Conservation (phyloP, 2,329 filamentous ascomycete species). For the Aspergillus pseudoterreus region DNA sequence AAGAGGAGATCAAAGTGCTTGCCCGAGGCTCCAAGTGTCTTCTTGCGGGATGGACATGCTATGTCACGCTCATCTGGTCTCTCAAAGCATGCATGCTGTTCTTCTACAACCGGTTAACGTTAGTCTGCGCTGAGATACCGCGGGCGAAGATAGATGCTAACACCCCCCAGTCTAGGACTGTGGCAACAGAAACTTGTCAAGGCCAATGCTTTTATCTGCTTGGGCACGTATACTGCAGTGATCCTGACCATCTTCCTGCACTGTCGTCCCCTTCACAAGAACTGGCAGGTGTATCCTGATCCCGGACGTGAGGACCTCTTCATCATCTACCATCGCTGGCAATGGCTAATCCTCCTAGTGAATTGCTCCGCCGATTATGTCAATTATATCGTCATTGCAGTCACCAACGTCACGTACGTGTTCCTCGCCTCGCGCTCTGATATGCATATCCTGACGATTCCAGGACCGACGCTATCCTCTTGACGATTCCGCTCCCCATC, state of each 20-base stretch:
- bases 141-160: neutral
- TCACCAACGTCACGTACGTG: constrained; percentile 34
- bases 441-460: neutral
- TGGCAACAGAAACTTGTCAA: constrained; percentile 38
- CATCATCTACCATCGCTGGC: neutral
- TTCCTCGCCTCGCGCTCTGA: constrained; percentile 6
- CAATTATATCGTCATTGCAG: constrained; percentile 38
- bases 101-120: constrained; percentile 45
- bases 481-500: constrained; percentile 41
- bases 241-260: constrained; percentile 34
- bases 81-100: constrained; percentile 45
- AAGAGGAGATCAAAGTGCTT: constrained; percentile 24
- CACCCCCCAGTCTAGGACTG: constrained; percentile 29
- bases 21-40: constrained; percentile 33
- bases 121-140: constrained; percentile 8
- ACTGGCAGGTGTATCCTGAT: constrained; percentile 43
- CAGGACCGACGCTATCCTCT: constrained; percentile 7
- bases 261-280: constrained; percentile 36
- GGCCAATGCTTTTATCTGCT: constrained; percentile 28
- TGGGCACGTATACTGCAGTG: constrained; percentile 30
- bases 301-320: constrained; percentile 30
- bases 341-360: neutral
- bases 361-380: constrained; percentile 33
- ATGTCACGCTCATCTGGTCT: constrained; percentile 42
- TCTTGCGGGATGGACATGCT: constrained; percentile 40